Conservation (phyloP, 2,329 filamentous ascomycete species). For the Mariannaea sp. region DNA sequence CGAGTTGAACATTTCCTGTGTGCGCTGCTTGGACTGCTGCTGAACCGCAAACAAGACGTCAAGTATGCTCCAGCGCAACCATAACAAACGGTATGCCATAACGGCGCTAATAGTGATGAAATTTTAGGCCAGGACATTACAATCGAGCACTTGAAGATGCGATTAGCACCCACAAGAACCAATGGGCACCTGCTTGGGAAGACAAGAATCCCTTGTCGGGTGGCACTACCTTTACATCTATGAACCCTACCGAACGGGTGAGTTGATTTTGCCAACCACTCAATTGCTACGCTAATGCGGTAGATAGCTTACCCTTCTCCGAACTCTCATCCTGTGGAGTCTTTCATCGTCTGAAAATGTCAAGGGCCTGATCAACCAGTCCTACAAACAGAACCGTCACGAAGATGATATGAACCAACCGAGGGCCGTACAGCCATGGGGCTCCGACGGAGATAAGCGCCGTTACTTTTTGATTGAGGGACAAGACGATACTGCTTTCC, state of each 20-base stretch:
- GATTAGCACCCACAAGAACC: slow-evolving; percentile 77
- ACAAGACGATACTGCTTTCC: slow-evolving; percentile 89
- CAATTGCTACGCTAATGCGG: slow-evolving; percentile 14
- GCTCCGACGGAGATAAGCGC: slow-evolving; percentile 84
- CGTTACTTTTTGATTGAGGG: slow-evolving; percentile 95
- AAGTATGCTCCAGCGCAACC: slow-evolving; percentile 70
- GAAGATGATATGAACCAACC: slow-evolving; percentile 82
- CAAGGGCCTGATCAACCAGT: slow-evolving; percentile 79
- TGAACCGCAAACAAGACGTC: slow-evolving; percentile 98
- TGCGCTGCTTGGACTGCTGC: slow-evolving; percentile 80
- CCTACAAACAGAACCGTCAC: slow-evolving; percentile 86
- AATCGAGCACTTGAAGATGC: slow-evolving; percentile 93
- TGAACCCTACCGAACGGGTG: slow-evolving; percentile 84
- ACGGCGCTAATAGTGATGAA: slow-evolving; percentile 29
- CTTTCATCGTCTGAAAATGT: slow-evolving; percentile 86
- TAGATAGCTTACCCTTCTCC: slow-evolving; percentile 76
- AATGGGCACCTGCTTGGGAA: slow-evolving; percentile 88
- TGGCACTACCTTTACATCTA: slow-evolving; percentile 77
- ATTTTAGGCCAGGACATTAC: slow-evolving; percentile 82
- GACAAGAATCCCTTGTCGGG: slow-evolving; percentile 82
- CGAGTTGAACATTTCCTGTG: slow-evolving; percentile 88
- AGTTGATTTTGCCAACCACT: slow-evolving; percentile 29
- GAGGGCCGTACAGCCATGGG: slow-evolving; percentile 89
- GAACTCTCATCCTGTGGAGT: slow-evolving; percentile 84
- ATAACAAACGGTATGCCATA: not conserved